Base-by-base conservation (phyloP, 192 early-diverging fungal species). In the Lobulomyces angularis region DNA sequence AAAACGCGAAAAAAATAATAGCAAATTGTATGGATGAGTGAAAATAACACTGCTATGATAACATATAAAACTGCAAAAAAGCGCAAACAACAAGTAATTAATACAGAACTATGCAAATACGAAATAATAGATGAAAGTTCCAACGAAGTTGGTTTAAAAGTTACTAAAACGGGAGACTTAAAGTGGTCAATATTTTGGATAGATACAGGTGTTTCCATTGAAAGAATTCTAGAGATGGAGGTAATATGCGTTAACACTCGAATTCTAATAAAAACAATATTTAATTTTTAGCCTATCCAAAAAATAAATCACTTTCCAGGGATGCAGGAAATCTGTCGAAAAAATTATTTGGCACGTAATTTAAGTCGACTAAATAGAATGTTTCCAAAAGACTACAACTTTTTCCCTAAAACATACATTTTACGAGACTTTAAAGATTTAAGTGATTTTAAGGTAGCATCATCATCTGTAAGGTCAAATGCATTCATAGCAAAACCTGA, bases 271-370 rank as follows among this genome's bases (percentile, higher is more conserved):
- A 9, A 11, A 12, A 18, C 35, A 6, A 5, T 5, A n/a, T 9
- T 55, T 5, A n/a, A 30, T 27, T 9, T 19, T 3, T 43, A 66
- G 69, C 58, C 65, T 18, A 62, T 58, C 32, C 68, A 71, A 18
- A 61, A 50, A 27, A 75, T 76, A 44, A 76, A 76, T 42, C 73
- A 76, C 39, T 76, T 76, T 34, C 73, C 73, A 3, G 74, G 71
- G 3, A 77, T 77, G 74, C 66, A 77, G 34, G 67, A 74, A 32
- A 70, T 77, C 21, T 77, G 74, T 35, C 58, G 66, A 20, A 77
- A 77, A 41, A 64, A 72, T 37, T 30, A 62, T 18, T 54, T 77
- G 1, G 74, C 74, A 5, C 66, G 74, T 12, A 77, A 74, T 30
- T 53, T 77, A 3, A 39, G 36, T 5, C 53, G 62, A 8, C 43